Evolutionary conservation across 768 basidiomycete species (phyloP).

Genomic region (Psilocybe azurescens): DNA sequence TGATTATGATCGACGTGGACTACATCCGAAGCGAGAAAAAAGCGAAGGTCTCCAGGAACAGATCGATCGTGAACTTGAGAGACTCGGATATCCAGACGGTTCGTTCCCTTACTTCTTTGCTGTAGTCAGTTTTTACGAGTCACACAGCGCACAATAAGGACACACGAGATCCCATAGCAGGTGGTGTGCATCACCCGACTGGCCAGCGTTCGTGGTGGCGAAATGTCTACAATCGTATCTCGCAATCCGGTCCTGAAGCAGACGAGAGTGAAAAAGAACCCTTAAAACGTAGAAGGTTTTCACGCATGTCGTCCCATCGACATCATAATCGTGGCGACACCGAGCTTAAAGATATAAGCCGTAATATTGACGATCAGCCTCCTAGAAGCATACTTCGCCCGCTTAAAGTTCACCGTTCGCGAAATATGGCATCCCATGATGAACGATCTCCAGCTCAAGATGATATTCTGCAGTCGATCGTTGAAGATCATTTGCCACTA

Average conservation of each 20-base stretch:
- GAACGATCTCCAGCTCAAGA: slow-evolving; percentile 14
- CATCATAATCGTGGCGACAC: slow-evolving; percentile 14
- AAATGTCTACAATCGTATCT: slow-evolving; percentile 55
- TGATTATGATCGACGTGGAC: slow-evolving; percentile 49
- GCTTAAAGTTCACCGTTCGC: slow-evolving; percentile 14
- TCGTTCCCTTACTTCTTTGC: slow-evolving; percentile 23
- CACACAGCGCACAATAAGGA: neutral
- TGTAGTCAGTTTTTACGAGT: slow-evolving; percentile 8
- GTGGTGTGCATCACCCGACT: slow-evolving; percentile 14
- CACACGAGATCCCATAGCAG: neutral
- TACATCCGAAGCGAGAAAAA: slow-evolving; percentile 46
- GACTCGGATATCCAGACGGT: slow-evolving; percentile 47
- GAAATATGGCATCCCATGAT: neutral
- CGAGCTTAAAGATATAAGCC: slow-evolving; percentile 5
- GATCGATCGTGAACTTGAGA: slow-evolving; percentile 57
- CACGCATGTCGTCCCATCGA: slow-evolving; percentile 12
- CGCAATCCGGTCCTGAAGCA: slow-evolving; percentile 42
- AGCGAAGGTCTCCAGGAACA: slow-evolving; percentile 59
- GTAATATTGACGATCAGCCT: slow-evolving; percentile 28
- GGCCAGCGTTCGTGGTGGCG: slow-evolving; percentile 62
- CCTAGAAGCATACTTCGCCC: slow-evolving; percentile 28
- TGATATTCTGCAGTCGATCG: neutral
- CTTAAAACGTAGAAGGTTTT: slow-evolving; percentile 15
- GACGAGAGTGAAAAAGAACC: slow-evolving; percentile 28
- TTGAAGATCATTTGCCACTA: slow-evolving; percentile 1